phyloP scores from a whole-genome alignment of 2,329 filamentous ascomycete species.

The Alternaria dauci region DNA sequence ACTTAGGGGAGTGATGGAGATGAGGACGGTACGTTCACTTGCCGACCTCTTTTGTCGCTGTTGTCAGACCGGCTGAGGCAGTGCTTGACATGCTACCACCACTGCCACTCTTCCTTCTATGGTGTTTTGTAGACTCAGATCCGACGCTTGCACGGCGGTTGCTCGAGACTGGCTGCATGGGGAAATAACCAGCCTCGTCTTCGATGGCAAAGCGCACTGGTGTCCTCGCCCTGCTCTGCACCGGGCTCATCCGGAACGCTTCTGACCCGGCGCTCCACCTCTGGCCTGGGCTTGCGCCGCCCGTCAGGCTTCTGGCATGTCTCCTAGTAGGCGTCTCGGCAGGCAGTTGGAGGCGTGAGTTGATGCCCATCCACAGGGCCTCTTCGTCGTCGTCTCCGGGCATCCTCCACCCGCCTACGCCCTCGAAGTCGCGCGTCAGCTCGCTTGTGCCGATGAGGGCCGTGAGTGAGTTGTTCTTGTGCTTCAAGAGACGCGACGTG shows the following conservation, averaged over 20 bases:
- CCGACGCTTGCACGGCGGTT: conserved; percentile 30
- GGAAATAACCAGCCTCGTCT: conserved; percentile 40
- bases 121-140: conserved; percentile 33
- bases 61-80: conserved; percentile 17
- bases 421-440: conserved; percentile 53
- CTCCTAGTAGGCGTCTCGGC: conserved; percentile 37
- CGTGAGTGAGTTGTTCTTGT: conserved; percentile 47
- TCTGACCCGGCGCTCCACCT: conserved; percentile 46
- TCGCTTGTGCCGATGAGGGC: conserved; percentile 45
- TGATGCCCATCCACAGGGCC: conserved; percentile 56
- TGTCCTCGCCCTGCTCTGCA: conserved; percentile 48
- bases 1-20: background rate
- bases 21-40: conserved; percentile 9
- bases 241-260: conserved; percentile 49
- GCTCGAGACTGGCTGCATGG: conserved; percentile 24
- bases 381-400: conserved; percentile 53
- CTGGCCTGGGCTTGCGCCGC: conserved; percentile 38
- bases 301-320: conserved; percentile 46
- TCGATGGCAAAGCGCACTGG: conserved; percentile 33
- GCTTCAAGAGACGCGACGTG: conserved; percentile 24
- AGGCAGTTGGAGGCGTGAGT: conserved; percentile 53
- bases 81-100: conserved; percentile 34
- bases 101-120: conserved; percentile 39
- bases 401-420: conserved; percentile 54
- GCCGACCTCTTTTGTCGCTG: conserved; percentile 21